Evolutionary conservation across 768 basidiomycete genomes (phyloP).

Genomic region (Calocybe indica): DNA sequence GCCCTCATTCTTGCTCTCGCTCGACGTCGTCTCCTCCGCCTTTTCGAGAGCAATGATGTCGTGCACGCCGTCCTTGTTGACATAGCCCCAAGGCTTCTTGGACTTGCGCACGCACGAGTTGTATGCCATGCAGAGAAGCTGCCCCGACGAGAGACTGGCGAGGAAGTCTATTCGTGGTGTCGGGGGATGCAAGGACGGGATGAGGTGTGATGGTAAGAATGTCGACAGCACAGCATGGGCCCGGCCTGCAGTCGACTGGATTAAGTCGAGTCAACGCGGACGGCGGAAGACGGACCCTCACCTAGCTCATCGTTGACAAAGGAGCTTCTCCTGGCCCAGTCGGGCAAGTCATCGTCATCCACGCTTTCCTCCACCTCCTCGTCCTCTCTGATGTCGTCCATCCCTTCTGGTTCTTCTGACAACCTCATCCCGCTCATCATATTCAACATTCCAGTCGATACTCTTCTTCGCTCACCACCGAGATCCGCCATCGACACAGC

Average conservation of each 20-base stretch:
- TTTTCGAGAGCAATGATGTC: conserved; percentile 67
- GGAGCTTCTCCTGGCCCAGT: conserved; percentile 62
- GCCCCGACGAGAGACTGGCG: conserved; percentile 62
- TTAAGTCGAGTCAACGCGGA: not conserved
- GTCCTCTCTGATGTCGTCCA: conserved; percentile 42
- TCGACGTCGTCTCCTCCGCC: conserved; percentile 27
- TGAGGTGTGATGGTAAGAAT: conserved; percentile 57
- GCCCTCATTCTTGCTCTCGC: conserved; percentile 30
- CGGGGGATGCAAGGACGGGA: conserved; percentile 27
- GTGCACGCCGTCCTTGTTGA: conserved; percentile 71
- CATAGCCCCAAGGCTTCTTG: conserved; percentile 84
- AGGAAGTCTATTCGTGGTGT: conserved; percentile 39
- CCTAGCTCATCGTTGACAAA: conserved; percentile 57
- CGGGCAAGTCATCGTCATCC: conserved; percentile 69
- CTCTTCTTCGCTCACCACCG: conserved; percentile 38
- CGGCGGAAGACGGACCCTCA: conserved; percentile 17
- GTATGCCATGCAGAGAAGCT: conserved; percentile 75
- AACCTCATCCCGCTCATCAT: conserved; percentile 43
- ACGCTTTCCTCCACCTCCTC: conserved; percentile 37
- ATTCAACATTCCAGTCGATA: conserved; percentile 56
- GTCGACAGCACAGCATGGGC: conserved; percentile 53
- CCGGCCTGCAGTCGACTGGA: conserved; percentile 38
- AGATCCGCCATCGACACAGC: conserved; percentile 14
- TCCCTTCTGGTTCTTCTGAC: conserved; percentile 52
- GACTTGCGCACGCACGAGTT: conserved; percentile 78